Evolutionary conservation across 371 early-diverging fungal species (phyloP).

Genomic region (Vairimorpha apis): DNA sequence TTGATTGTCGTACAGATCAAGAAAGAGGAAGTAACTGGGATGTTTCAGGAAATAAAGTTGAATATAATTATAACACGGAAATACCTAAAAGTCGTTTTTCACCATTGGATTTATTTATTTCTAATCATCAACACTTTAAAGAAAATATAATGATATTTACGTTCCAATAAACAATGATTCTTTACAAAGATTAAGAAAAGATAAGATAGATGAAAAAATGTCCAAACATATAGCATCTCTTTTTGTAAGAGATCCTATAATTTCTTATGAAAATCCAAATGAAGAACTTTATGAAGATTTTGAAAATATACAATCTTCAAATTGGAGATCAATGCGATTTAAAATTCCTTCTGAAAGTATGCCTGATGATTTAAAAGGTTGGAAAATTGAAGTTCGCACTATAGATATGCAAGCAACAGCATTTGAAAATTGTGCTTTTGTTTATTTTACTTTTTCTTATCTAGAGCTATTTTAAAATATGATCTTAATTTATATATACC

Average conservation of each 20-base stretch:
- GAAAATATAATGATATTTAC: slow-evolving; percentile 83
- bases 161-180: slow-evolving; percentile 74
- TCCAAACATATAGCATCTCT: slow-evolving; percentile 86
- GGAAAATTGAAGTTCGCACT: slow-evolving; percentile 93
- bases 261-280: slow-evolving; percentile 78
- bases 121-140: slow-evolving; percentile 52
- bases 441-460: slow-evolving; percentile 79
- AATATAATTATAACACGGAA: slow-evolving; percentile 16
- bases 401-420: slow-evolving; percentile 94
- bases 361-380: slow-evolving; percentile 72
- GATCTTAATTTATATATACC: slow-evolving; percentile 88
- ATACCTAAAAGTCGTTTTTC: slow-evolving; percentile 92
- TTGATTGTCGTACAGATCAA: slow-evolving; percentile 83
- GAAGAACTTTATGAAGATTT: slow-evolving; percentile 62
- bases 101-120: slow-evolving; percentile 81
- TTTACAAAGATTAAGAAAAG: slow-evolving; percentile 67
- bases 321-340: slow-evolving; percentile 97
- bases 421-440: slow-evolving; percentile 90
- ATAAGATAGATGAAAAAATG: slow-evolving; percentile 75
- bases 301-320: slow-evolving; percentile 90
- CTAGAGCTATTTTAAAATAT: slow-evolving; percentile 77
- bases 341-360: slow-evolving; percentile 74
- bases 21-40: slow-evolving; percentile 70
- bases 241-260: slow-evolving; percentile 93
- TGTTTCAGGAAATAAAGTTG: neutral